Conservation (phyloP, 768 basidiomycete species). For the Hericium coralloides region DNA sequence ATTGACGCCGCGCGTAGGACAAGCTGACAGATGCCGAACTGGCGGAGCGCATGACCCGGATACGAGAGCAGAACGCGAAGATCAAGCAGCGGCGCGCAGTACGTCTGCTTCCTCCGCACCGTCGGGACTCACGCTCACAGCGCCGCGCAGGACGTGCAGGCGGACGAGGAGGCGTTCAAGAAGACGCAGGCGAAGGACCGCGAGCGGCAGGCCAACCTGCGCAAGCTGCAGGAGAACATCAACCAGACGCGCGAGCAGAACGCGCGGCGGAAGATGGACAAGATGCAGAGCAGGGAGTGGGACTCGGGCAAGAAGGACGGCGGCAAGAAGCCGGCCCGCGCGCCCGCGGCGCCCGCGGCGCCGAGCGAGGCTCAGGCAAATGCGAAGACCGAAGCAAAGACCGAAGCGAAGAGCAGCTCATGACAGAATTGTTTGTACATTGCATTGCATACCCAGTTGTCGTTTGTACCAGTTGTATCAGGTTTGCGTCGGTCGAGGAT, state of each 20-base stretch:
- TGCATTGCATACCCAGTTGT: no score
- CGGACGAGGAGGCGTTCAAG: conserved; percentile 73
- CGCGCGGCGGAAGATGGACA: conserved; percentile 76
- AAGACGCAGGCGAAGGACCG: conserved; percentile 61
- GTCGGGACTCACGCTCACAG: neutral
- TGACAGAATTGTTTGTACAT: no score
- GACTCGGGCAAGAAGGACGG: conserved; percentile 57
- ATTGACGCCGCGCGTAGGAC: conserved; percentile 33
- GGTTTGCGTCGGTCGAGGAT: no score
- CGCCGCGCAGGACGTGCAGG: conserved; percentile 55
- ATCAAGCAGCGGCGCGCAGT: conserved; percentile 64
- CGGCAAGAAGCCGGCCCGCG: conserved; percentile 4
- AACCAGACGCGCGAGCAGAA: conserved; percentile 70
- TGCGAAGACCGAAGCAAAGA: no score
- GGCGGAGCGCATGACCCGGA: conserved; percentile 57
- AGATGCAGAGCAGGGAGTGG: conserved; percentile 73
- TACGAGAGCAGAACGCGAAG: conserved; percentile 65
- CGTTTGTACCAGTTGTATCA: no score
- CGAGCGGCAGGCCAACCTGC: conserved; percentile 42
- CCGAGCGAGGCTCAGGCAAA: no score
- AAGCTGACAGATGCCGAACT: conserved; percentile 63
- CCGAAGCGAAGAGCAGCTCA: no score
- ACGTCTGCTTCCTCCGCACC: conserved; percentile 14
- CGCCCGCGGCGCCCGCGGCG: no score
- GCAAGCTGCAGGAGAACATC: conserved; percentile 61